These are phyloP conservation scores for Maudiozyma humilis DNA, from an alignment of 1,139 yeast genomes.

Conservation along the genomic window DNA sequence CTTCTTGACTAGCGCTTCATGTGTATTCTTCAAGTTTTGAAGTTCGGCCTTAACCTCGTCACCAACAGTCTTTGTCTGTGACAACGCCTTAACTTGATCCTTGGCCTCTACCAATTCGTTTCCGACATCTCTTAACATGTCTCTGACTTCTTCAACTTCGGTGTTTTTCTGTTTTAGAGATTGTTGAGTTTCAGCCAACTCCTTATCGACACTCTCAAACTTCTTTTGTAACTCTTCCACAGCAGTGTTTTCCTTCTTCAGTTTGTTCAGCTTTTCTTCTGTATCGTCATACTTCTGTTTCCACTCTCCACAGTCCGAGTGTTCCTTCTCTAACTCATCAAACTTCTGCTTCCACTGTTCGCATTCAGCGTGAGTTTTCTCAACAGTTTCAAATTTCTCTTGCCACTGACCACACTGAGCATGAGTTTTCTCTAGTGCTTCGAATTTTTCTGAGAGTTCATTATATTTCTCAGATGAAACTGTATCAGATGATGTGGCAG, in stretches of 20 bases:
- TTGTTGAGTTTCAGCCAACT: slow-evolving; percentile 11
- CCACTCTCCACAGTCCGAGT: slow-evolving; percentile 17
- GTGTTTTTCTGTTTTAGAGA: slow-evolving; percentile 20
- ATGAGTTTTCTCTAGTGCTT: slow-evolving; percentile 22
- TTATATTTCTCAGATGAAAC: background rate
- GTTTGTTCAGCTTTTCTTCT: background rate
- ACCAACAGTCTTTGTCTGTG: background rate
- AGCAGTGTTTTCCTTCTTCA: background rate
- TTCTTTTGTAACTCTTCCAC: slow-evolving; percentile 5
- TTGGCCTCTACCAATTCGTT: slow-evolving; percentile 52
- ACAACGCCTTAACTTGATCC: slow-evolving; percentile 21
- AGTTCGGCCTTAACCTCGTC: slow-evolving; percentile 16
- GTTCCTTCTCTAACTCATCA: slow-evolving; percentile 8
- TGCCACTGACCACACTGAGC: slow-evolving; percentile 6
- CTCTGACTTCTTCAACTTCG: slow-evolving; percentile 43
- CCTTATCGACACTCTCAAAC: slow-evolving; percentile 12
- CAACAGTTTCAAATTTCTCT: background rate
- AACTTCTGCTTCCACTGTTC: slow-evolving; percentile 16
- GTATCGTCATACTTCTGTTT: slow-evolving; percentile 16
- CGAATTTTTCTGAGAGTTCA: slow-evolving; percentile 8
- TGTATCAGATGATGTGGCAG: background rate
- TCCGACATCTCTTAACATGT: slow-evolving; percentile 66
- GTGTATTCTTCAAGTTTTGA: slow-evolving; percentile 16
- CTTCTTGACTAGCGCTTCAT: background rate
- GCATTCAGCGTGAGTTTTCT: slow-evolving; percentile 6